These are phyloP conservation scores for Penicillium antarcticum DNA, from an alignment of 495 filamentous ascomycete genomes.

Conservation along the genomic window DNA sequence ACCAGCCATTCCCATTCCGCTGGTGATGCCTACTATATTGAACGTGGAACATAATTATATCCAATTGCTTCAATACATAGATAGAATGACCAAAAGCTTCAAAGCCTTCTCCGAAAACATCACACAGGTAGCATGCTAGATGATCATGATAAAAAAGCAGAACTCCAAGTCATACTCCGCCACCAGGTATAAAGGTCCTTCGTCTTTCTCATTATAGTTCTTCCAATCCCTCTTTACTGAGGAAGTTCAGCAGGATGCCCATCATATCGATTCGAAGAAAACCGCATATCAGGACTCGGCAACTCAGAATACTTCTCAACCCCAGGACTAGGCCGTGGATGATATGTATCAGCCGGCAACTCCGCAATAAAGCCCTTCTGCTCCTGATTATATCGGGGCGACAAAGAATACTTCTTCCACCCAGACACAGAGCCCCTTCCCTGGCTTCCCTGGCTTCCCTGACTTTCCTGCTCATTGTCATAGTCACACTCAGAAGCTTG, in stretches of 20 bases:
- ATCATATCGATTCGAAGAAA: background rate
- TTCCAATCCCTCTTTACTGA: too few species aligned
- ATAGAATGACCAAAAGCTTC: too few species aligned
- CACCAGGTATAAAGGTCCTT: too few species aligned
- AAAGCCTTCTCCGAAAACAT: too few species aligned
- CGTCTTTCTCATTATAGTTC: too few species aligned
- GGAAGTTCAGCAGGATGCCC: slow-evolving; percentile 1
- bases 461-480: background rate
- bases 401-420: background rate
- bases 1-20: too few species aligned
- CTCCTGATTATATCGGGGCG: background rate
- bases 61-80: too few species aligned
- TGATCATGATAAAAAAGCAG: too few species aligned
- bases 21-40: too few species aligned
- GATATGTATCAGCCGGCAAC: slow-evolving; percentile 9
- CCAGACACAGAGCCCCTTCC: background rate
- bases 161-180: too few species aligned
- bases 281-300: background rate
- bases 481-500: background rate
- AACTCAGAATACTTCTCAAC: background rate
- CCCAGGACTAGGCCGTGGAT: background rate
- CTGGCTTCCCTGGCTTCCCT: background rate
- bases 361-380: slow-evolving; percentile 2
- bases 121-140: too few species aligned
- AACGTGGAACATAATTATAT: too few species aligned